These are phyloP conservation scores for Suhomyces wounanorum DNA, from an alignment of 1,139 yeast species.

Conservation along the genomic window DNA sequence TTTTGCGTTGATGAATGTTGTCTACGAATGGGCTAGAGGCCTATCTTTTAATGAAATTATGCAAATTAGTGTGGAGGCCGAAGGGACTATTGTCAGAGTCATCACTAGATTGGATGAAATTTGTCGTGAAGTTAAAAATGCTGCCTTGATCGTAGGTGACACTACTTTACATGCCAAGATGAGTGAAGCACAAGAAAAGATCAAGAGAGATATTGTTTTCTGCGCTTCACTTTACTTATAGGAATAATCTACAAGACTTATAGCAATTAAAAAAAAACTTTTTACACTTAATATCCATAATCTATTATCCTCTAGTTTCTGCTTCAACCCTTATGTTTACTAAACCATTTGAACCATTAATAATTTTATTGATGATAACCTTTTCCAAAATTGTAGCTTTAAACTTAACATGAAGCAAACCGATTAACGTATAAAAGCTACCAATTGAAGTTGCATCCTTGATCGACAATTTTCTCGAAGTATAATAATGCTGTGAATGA, in stretches of 20 bases:
- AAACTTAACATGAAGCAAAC: slow-evolving; percentile 35
- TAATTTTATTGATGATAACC: slow-evolving; percentile 31
- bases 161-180: slow-evolving; percentile 83
- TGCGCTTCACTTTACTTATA: slow-evolving; percentile 91
- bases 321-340: slow-evolving; percentile 14
- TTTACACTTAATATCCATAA: slow-evolving; percentile 2
- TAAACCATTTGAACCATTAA: slow-evolving; percentile 29
- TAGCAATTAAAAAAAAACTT: not conserved
- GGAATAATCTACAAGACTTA: not conserved
- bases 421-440: slow-evolving; percentile 44
- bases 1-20: slow-evolving; percentile 89
- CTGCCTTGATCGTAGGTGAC: slow-evolving; percentile 94
- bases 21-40: slow-evolving; percentile 98
- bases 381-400: slow-evolving; percentile 24
- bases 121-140: slow-evolving; percentile 91
- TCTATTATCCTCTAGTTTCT: slow-evolving; percentile 5
- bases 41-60: slow-evolving; percentile 88
- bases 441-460: slow-evolving; percentile 34
- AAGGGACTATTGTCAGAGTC: slow-evolving; percentile 97
- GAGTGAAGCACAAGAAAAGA: slow-evolving; percentile 90
- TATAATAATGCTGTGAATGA: slow-evolving; percentile 15
- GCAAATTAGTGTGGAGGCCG: slow-evolving; percentile 86
- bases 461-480: slow-evolving; percentile 18
- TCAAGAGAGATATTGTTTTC: slow-evolving; percentile 94
- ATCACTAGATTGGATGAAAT: slow-evolving; percentile 92